Evolutionary conservation across 1,284 basidiomycete genomes (phyloP).

Genomic region (Cryptococcus sp.): DNA sequence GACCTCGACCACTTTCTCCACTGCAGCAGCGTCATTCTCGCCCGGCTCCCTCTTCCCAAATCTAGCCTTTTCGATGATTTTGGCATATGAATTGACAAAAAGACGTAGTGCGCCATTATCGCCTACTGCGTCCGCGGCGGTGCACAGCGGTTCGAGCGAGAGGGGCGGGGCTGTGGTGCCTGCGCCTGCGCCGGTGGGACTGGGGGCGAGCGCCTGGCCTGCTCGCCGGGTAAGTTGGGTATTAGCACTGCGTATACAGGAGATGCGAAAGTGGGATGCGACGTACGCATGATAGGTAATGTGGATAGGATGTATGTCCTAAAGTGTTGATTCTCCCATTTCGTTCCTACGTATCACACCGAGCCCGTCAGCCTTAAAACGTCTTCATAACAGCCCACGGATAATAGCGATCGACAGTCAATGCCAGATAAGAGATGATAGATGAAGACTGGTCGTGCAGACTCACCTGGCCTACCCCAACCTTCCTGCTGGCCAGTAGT

Average conservation of each 20-base stretch:
- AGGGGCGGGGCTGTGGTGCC: slow-evolving; percentile 58
- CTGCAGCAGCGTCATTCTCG: slow-evolving; percentile 68
- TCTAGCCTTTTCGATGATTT: slow-evolving; percentile 72
- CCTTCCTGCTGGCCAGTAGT: slow-evolving; percentile 71
- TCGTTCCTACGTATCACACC: slow-evolving; percentile 25
- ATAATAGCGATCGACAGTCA: neutral
- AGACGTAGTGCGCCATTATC: slow-evolving; percentile 54
- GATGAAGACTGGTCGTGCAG: neutral
- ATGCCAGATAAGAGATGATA: neutral
- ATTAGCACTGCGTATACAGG: too few species aligned
- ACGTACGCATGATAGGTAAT: slow-evolving; percentile 40
- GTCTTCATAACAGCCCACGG: neutral
- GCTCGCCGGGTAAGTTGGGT: neutral
- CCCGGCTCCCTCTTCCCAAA: slow-evolving; percentile 65
- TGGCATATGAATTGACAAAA: slow-evolving; percentile 74
- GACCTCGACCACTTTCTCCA: slow-evolving; percentile 64
- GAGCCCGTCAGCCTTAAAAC: neutral
- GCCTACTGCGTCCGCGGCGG: slow-evolving; percentile 57
- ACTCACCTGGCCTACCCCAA: slow-evolving; percentile 73
- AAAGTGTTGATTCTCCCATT: slow-evolving; percentile 48
- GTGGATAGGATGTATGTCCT: slow-evolving; percentile 42
- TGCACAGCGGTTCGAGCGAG: slow-evolving; percentile 63
- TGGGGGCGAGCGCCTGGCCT: slow-evolving; percentile 17
- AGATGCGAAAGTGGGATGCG: slow-evolving; percentile 57
- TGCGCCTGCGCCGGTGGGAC: neutral